Evolutionary conservation across 768 basidiomycete species (phyloP), one percentile per base, ranked within the genome.

Genomic region (Leccinum ochraceum): DNA sequence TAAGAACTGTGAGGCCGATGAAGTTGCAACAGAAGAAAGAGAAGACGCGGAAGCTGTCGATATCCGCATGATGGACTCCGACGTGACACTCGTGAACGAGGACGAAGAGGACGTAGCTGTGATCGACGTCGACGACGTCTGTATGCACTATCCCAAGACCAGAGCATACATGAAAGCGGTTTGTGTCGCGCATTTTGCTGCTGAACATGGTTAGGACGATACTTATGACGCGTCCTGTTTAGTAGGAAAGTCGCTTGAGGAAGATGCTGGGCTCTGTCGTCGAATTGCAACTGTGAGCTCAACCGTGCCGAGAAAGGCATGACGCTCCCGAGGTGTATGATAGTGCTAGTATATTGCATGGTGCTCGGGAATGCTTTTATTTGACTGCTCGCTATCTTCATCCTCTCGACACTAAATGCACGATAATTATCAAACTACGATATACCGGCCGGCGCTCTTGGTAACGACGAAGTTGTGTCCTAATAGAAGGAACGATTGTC

Each of bases 21-120:
- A 37, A 2, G 28, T 46, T n/a, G 26, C 16, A 50, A 28, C 14
- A 28, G 44, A 54, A 16, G 59, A n/a, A 26, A 32, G 32, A 36
- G 59, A 46, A 42, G 42, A 32, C 2, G 53, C 55, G 11, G 54
- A 54, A 2, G 63, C 54, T 26, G 30, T 46, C 8, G 66, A 56
- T 11, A 48, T 61, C 2, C 44, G 8, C 8, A 22, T 60, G 26
- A 59, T 67, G 54, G 73, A 66, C 53, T 73, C 72, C 1, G 72
- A 74, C 20, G 26, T 54, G 61, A 73, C 73, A 2, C 74, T 73
- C 32, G 71, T 75, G 39, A 64, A 66, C 54, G 67, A 68, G 16
- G 67, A 68, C 51, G 66, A 65, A 4, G 61, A 60, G 5, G 54
- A 60, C 5, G 53, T 64, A 42, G 53, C 9, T 1, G 20, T 52